Conservation (phyloP, 768 basidiomycete genomes). For the Rhodocollybia butyracea region DNA sequence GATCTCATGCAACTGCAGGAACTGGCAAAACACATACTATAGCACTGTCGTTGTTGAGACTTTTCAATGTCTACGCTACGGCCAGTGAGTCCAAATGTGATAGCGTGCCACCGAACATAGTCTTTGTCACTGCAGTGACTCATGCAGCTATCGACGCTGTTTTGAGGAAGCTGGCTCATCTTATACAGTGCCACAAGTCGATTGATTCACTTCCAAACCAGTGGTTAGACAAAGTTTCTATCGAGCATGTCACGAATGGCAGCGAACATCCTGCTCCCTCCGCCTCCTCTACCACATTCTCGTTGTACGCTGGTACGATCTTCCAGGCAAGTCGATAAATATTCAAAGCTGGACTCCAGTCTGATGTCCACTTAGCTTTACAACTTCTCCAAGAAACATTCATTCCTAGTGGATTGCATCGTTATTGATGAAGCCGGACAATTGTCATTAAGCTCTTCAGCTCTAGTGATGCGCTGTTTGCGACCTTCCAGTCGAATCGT, state of each 20-base stretch:
- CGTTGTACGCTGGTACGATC: slow-evolving; percentile 46
- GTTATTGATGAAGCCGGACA: slow-evolving; percentile 53
- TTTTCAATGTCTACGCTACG: slow-evolving; percentile 38
- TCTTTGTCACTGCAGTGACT: slow-evolving; percentile 50
- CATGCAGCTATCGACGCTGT: slow-evolving; percentile 53
- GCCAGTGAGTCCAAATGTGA: slow-evolving; percentile 13
- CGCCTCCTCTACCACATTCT: slow-evolving; percentile 18
- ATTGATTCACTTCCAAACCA: slow-evolving; percentile 33
- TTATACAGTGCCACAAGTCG: slow-evolving; percentile 33
- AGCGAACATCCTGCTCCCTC: slow-evolving; percentile 36
- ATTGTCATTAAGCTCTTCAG: slow-evolving; percentile 41
- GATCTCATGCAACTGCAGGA: slow-evolving; percentile 23
- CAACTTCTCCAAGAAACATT: slow-evolving; percentile 40
- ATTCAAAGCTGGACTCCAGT: neutral
- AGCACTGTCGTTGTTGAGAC: slow-evolving; percentile 41
- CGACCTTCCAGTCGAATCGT: slow-evolving; percentile 36
- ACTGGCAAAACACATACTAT: slow-evolving; percentile 55
- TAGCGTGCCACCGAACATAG: slow-evolving; percentile 22
- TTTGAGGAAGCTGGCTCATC: slow-evolving; percentile 33
- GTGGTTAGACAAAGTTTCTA: slow-evolving; percentile 40
- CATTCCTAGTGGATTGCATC: slow-evolving; percentile 39
- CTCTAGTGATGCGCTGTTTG: slow-evolving; percentile 43
- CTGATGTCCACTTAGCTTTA: slow-evolving; percentile 31
- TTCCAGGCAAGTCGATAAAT: slow-evolving; percentile 34
- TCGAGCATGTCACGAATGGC: slow-evolving; percentile 41